Percentiles rank a stretch among this genome's conserved stretches.
phyloP scores from a whole-genome alignment of 176 grass and related monocot species.

The Eragrostis curvula region DNA sequence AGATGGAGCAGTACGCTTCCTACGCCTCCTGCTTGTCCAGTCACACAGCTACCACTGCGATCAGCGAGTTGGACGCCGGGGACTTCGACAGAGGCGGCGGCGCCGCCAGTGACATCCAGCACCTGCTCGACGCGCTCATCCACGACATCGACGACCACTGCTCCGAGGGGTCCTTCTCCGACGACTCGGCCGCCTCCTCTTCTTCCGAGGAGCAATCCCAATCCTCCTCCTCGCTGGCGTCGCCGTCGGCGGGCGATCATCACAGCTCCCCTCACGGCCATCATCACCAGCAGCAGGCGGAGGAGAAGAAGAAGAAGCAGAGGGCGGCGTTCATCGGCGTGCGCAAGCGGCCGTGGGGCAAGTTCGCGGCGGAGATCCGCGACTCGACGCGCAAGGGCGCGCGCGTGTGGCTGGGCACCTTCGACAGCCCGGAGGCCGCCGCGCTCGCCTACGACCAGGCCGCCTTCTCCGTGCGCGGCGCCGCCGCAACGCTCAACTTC shows the following conservation, averaged over 20 bases:
- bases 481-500: slow-evolving; percentile 78
- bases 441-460: slow-evolving; percentile 93
- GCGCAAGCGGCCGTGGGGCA: slow-evolving; percentile 86
- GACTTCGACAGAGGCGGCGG: background rate
- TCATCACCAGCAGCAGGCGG: background rate
- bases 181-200: background rate
- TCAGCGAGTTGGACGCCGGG: background rate
- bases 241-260: background rate
- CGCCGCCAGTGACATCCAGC: slow-evolving; percentile 17
- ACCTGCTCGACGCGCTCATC: slow-evolving; percentile 33
- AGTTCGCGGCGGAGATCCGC: slow-evolving; percentile 87
- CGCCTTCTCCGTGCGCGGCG: slow-evolving; percentile 77
- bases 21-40: slow-evolving; percentile 3
- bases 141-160: slow-evolving; percentile 48
- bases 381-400: slow-evolving; percentile 84
- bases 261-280: too few species aligned
- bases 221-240: background rate
- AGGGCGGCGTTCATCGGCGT: slow-evolving; percentile 64
- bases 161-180: slow-evolving; percentile 35
- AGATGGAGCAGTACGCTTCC: slow-evolving; percentile 1
- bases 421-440: slow-evolving; percentile 70
- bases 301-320: background rate
- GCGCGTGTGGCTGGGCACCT: slow-evolving; percentile 84
- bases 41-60: background rate
- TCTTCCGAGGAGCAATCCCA: slow-evolving; percentile 10